These are phyloP conservation scores for Naganishia albida DNA, from an alignment of 1,284 basidiomycete genomes.

Conservation along the genomic window DNA sequence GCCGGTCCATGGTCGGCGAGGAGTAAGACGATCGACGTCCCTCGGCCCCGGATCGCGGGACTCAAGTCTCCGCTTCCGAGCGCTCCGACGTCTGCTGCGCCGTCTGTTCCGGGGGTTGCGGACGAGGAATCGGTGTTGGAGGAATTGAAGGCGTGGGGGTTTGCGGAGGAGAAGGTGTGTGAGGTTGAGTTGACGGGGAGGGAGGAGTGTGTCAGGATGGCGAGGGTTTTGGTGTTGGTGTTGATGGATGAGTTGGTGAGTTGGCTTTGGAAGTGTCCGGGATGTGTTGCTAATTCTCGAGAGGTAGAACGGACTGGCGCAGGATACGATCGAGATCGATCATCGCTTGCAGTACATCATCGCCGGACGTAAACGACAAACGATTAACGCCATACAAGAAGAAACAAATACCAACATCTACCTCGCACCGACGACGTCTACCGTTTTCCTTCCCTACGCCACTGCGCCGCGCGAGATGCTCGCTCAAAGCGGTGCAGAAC, in stretches of 20 bases:
- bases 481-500: background rate
- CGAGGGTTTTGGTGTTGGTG: conserved; percentile 83
- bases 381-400: conserved; percentile 91
- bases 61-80: background rate
- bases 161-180: conserved; percentile 90
- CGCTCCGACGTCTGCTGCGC: too few species aligned
- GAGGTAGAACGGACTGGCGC: conserved; percentile 76
- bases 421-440: conserved; percentile 52
- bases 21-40: conserved; percentile 15
- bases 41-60: conserved; percentile 4
- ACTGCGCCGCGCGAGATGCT: background rate
- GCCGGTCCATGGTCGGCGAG: background rate
- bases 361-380: conserved; percentile 81
- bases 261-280: conserved; percentile 37
- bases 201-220: conserved; percentile 86
- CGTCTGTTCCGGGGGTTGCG: background rate
- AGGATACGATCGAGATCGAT: conserved; percentile 90
- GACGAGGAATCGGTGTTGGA: conserved; percentile 9
- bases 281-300: background rate
- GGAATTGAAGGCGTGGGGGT: conserved; percentile 59
- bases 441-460: background rate
- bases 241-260: conserved; percentile 90
- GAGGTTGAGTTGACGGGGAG: conserved; percentile 84
- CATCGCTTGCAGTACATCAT: conserved; percentile 92
- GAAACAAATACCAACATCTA: conserved; percentile 98